A percentile compares a stretch with the other conserved stretches of the same genome.
Evolutionary conservation across 225 moss, liverwort and hornwort genomes (phyloP).

Genomic region (Takakia lepidozioides): DNA sequence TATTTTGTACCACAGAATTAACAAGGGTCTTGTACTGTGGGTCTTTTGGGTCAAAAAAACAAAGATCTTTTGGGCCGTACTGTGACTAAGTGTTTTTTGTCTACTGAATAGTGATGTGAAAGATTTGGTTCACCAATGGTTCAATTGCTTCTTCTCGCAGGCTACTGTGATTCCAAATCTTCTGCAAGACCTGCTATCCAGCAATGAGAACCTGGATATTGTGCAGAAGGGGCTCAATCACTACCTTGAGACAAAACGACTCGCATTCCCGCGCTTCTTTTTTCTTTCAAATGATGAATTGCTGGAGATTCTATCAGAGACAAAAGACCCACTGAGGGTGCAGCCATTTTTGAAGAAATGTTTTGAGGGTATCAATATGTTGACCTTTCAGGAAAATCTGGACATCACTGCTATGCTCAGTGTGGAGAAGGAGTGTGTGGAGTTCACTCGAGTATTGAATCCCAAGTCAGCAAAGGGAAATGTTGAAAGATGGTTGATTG

Average conservation of each 20-base stretch:
- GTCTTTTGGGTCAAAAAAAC: too few species aligned
- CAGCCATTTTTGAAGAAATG: slow-evolving; percentile 88
- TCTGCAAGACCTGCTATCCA: slow-evolving; percentile 28
- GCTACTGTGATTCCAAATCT: slow-evolving; percentile 34
- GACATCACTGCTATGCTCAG: slow-evolving; percentile 77
- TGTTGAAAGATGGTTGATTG: slow-evolving; percentile 73
- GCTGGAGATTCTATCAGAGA: slow-evolving; percentile 78
- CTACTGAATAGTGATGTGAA: too few species aligned
- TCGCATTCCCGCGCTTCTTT: slow-evolving; percentile 85
- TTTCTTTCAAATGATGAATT: slow-evolving; percentile 86
- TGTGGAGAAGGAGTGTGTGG: slow-evolving; percentile 66
- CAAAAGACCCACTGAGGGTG: slow-evolving; percentile 73
- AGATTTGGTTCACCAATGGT: too few species aligned
- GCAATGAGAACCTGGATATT: slow-evolving; percentile 70
- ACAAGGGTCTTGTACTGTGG: too few species aligned
- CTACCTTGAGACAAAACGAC: slow-evolving; percentile 82
- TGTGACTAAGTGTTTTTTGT: too few species aligned
- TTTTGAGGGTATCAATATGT: slow-evolving; percentile 75
- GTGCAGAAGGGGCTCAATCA: slow-evolving; percentile 85
- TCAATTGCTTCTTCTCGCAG: slow-evolving; percentile 20
- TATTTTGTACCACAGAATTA: too few species aligned
- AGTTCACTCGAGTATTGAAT: slow-evolving; percentile 58
- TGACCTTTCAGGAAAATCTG: slow-evolving; percentile 59
- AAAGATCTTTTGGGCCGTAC: too few species aligned
- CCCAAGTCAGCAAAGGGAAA: slow-evolving; percentile 76